A percentile compares a stretch with the other conserved stretches of the same genome.
Conservation (phyloP, 768 basidiomycete genomes). For the Macrolepiota fuliginosa region DNA sequence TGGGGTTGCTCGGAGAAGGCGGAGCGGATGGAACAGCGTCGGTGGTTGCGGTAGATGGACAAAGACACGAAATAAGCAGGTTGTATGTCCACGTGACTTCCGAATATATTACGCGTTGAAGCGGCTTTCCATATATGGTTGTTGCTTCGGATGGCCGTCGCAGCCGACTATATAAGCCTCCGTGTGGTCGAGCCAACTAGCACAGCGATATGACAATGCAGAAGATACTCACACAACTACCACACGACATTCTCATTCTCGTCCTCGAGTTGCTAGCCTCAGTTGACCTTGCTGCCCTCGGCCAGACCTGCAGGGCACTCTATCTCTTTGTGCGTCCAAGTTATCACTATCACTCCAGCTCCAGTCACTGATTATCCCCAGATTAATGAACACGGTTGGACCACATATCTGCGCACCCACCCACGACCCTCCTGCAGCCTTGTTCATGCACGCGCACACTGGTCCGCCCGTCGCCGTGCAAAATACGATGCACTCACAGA, state of each 20-base stretch:
- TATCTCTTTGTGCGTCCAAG: slow-evolving; percentile 41
- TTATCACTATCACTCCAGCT: not conserved
- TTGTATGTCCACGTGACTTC: not conserved
- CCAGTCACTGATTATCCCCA: slow-evolving; percentile 22
- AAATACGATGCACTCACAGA: slow-evolving; percentile 55
- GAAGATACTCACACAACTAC: slow-evolving; percentile 35
- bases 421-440: slow-evolving; percentile 56
- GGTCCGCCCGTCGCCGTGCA: slow-evolving; percentile 42
- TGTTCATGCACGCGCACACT: slow-evolving; percentile 35
- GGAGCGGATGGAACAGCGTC: not conserved
- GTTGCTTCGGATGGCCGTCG: not conserved
- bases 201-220: not conserved
- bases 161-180: not conserved
- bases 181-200: no score
- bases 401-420: slow-evolving; percentile 44
- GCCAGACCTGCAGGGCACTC: slow-evolving; percentile 36
- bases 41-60: not conserved
- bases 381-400: slow-evolving; percentile 67
- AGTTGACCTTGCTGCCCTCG: slow-evolving; percentile 40
- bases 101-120: not conserved
- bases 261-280: slow-evolving; percentile 45
- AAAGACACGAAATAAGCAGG: not conserved
- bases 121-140: not conserved
- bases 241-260: slow-evolving; percentile 55
- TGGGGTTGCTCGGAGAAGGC: not conserved